A percentile compares a stretch with the other conserved stretches of the same genome.
Evolutionary conservation across 148 eudicot species (phyloP).

Genomic region (Selenicereus undatus): DNA sequence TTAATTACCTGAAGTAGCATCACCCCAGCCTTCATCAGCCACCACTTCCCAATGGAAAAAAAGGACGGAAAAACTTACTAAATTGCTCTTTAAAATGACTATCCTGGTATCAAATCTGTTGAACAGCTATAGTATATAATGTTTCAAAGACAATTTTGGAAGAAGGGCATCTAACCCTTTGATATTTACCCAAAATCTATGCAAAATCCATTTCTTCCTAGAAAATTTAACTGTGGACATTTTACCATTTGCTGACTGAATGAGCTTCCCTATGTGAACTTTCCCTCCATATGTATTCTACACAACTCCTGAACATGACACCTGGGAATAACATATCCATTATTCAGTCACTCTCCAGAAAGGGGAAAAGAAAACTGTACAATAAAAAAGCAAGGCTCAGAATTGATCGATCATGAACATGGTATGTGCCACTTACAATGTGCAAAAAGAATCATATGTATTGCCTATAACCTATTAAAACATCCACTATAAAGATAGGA

Average conservation of each 20-base stretch:
- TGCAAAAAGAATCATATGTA: slow-evolving; percentile 27
- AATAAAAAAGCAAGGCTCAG: slow-evolving; percentile 18
- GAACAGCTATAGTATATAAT: background rate
- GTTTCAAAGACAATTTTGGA: background rate
- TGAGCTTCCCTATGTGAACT: background rate
- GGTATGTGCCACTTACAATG: slow-evolving; percentile 28
- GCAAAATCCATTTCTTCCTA: background rate
- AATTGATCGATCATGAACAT: slow-evolving; percentile 25
- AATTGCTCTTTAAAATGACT: background rate
- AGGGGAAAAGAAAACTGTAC: slow-evolving; percentile 13
- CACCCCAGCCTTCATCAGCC: background rate
- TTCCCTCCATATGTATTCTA: background rate
- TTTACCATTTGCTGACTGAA: background rate
- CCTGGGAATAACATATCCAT: slow-evolving; percentile 9
- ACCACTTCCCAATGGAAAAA: background rate
- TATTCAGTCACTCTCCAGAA: slow-evolving; percentile 4
- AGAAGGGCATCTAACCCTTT: background rate
- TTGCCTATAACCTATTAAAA: background rate
- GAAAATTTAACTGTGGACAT: background rate
- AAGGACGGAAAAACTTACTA: background rate
- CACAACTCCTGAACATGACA: slow-evolving; percentile 12
- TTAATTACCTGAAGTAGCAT: background rate
- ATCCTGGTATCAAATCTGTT: background rate
- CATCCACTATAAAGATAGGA: slow-evolving; percentile 28
- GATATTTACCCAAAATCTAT: background rate